Conservation (phyloP, 805 yeast species). For the Candida takata region DNA sequence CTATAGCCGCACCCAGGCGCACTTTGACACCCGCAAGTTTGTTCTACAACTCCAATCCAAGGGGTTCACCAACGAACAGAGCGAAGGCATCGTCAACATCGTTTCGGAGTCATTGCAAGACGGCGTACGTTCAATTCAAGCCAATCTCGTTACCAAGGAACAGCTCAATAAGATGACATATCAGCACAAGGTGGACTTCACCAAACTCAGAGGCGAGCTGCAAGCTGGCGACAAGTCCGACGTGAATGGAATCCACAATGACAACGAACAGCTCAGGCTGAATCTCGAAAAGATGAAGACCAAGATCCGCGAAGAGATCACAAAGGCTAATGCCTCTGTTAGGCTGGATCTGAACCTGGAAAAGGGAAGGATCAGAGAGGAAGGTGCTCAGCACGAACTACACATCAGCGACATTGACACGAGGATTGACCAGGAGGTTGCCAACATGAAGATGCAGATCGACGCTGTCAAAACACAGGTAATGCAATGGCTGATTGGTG, state of each 20-base stretch:
- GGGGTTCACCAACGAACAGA: constrained; percentile 71
- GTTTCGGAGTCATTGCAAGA: constrained; percentile 72
- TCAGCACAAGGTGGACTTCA: constrained; percentile 95
- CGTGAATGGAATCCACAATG: constrained; percentile 72
- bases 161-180: constrained; percentile 78
- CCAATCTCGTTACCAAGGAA: constrained; percentile 80
- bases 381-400: constrained; percentile 84
- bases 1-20: constrained; percentile 6
- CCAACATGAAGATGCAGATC: constrained; percentile 91
- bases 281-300: constrained; percentile 85
- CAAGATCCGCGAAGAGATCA: constrained; percentile 82
- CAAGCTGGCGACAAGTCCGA: constrained; percentile 85
- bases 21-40: constrained; percentile 23
- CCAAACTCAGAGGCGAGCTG: constrained; percentile 86
- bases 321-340: constrained; percentile 84
- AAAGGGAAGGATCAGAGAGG: constrained; percentile 93
- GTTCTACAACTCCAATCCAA: constrained; percentile 33
- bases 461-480: constrained; percentile 95
- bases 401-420: constrained; percentile 94
- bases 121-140: constrained; percentile 67
- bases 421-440: constrained; percentile 89
- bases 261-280: constrained; percentile 76
- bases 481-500: constrained; percentile 97
- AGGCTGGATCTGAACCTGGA: constrained; percentile 86
- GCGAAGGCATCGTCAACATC: constrained; percentile 70